These are phyloP conservation scores for Ilex aquifolium DNA, from an alignment of 257 asterid species.

Conservation along the genomic window DNA sequence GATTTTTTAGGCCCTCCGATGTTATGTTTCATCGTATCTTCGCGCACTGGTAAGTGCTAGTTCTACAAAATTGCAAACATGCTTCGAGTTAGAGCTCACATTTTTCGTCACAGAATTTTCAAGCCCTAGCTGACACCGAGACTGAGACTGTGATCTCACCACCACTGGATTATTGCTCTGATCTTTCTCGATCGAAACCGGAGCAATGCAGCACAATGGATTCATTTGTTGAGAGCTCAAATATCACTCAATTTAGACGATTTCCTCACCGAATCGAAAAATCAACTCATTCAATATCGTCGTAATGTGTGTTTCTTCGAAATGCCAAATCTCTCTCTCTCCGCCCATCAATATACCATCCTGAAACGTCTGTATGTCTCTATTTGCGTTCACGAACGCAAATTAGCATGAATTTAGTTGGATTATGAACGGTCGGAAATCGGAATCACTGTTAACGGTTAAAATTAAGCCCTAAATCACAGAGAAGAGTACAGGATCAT, in stretches of 20 bases:
- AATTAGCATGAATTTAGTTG: too few species aligned
- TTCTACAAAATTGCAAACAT: too few species aligned
- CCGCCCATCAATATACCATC: too few species aligned
- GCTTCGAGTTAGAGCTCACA: conserved; percentile 38
- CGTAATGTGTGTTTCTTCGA: not conserved
- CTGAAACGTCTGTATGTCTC: too few species aligned
- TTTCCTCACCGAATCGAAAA: not conserved
- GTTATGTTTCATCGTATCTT: too few species aligned
- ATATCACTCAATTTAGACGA: not conserved
- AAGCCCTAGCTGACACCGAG: conserved; percentile 37
- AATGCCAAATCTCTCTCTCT: conserved; percentile 13
- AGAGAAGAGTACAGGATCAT: too few species aligned
- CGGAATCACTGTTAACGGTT: too few species aligned
- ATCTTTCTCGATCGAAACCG: conserved; percentile 88
- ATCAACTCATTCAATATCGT: conserved; percentile 6
- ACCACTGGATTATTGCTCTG: conserved; percentile 40
- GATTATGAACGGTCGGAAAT: too few species aligned
- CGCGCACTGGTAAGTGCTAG: too few species aligned
- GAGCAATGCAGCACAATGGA: conserved; percentile 99
- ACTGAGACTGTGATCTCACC: conserved; percentile 56
- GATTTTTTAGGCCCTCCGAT: too few species aligned
- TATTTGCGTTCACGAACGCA: too few species aligned
- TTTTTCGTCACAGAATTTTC: conserved; percentile 31
- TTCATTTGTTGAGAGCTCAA: conserved; percentile 41
- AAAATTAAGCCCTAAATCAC: too few species aligned